phyloP scores from a whole-genome alignment of 1,284 basidiomycete genomes.

The Trichosporon asahii region DNA sequence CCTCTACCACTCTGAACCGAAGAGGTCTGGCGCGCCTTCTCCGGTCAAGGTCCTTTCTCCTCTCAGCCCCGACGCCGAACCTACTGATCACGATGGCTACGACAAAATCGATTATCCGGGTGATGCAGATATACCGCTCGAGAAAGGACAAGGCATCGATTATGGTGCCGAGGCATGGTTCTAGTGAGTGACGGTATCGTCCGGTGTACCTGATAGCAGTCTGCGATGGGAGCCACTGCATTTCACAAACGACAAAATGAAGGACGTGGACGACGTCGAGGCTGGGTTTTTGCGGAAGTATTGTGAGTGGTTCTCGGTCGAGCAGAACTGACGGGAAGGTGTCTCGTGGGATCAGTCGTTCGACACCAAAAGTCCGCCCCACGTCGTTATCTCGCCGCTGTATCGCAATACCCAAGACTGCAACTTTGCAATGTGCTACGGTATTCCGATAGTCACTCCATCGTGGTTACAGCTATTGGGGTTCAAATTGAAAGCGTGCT shows the following conservation, averaged over 20 bases:
- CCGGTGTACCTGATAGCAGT: slow-evolving; percentile 13
- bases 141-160: slow-evolving; percentile 24
- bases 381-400: slow-evolving; percentile 29
- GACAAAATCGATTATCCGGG: slow-evolving; percentile 19
- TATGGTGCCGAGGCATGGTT: slow-evolving; percentile 28
- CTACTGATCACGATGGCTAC: slow-evolving; percentile 32
- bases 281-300: slow-evolving; percentile 25
- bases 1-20: slow-evolving; percentile 31
- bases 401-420: slow-evolving; percentile 22
- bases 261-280: slow-evolving; percentile 31
- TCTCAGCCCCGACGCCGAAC: slow-evolving; percentile 19
- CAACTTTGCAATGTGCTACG: slow-evolving; percentile 37
- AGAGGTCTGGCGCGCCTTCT: slow-evolving; percentile 31
- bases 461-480: slow-evolving; percentile 30
- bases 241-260: slow-evolving; percentile 34
- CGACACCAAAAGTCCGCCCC: slow-evolving; percentile 24
- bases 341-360: slow-evolving; percentile 33
- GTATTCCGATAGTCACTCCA: slow-evolving; percentile 38
- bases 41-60: slow-evolving; percentile 26
- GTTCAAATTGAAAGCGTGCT: slow-evolving; percentile 28
- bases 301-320: slow-evolving; percentile 24
- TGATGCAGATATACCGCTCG: slow-evolving; percentile 24
- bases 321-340: slow-evolving; percentile 23
- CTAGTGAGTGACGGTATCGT: slow-evolving; percentile 24
- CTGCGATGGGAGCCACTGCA: slow-evolving; percentile 19